Conservation (phyloP, 352 stramenopile genomes). For the Peronospora belbahrii region DNA sequence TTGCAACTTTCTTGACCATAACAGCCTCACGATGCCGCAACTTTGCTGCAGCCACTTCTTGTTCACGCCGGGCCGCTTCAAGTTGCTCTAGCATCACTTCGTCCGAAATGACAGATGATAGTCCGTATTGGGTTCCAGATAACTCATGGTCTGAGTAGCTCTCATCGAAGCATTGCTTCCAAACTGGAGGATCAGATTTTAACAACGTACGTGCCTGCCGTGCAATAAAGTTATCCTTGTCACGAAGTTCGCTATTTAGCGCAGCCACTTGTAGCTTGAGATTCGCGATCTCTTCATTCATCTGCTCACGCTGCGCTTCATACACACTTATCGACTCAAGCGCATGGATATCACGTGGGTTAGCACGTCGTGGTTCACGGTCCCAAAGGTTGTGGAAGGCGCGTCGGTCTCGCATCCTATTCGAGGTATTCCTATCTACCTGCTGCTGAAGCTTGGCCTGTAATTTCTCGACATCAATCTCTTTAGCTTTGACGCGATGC, state of each 20-base stretch:
- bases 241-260: constrained; percentile 62
- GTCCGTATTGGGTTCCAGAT: constrained; percentile 4
- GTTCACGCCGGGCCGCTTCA: constrained; percentile 59
- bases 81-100: constrained; percentile 70
- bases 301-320: constrained; percentile 60
- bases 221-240: constrained; percentile 72
- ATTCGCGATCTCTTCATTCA: constrained; percentile 64
- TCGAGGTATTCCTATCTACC: constrained; percentile 61
- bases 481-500: constrained; percentile 82
- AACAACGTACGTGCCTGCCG: constrained; percentile 18
- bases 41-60: constrained; percentile 54
- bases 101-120: constrained; percentile 36
- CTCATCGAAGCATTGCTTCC: constrained; percentile 19
- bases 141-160: neutral
- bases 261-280: constrained; percentile 52
- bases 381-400: constrained; percentile 64
- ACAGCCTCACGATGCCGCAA: constrained; percentile 54
- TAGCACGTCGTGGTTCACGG: constrained; percentile 48
- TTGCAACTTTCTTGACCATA: constrained; percentile 73
- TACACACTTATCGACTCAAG: constrained; percentile 68
- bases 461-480: constrained; percentile 70
- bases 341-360: constrained; percentile 49
- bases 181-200: constrained; percentile 21
- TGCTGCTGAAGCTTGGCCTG: constrained; percentile 78
- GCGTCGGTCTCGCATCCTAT: constrained; percentile 45